A percentile compares a stretch with the other conserved stretches of the same genome.
Evolutionary conservation across 805 yeast genomes (phyloP).

Genomic region (Candida incommunis): DNA sequence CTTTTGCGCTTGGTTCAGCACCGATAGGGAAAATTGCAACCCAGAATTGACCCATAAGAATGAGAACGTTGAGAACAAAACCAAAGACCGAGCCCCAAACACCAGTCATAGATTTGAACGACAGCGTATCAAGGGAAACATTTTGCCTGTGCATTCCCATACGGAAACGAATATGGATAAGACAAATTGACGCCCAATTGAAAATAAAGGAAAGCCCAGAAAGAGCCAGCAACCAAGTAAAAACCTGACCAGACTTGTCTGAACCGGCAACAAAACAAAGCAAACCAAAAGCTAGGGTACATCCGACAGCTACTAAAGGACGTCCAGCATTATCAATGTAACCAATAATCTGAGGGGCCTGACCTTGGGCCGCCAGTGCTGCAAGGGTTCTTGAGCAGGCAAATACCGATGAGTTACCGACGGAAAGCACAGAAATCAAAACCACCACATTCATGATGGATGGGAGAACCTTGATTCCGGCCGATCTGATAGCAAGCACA

Average conservation of each 20-base stretch:
- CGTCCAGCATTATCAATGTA: slow-evolving; percentile 69
- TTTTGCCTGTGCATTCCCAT: slow-evolving; percentile 49
- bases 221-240: slow-evolving; percentile 64
- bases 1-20: slow-evolving; percentile 20
- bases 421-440: slow-evolving; percentile 53
- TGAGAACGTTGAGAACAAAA: slow-evolving; percentile 37
- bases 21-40: slow-evolving; percentile 62
- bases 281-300: slow-evolving; percentile 35
- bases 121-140: slow-evolving; percentile 51
- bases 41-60: slow-evolving; percentile 72
- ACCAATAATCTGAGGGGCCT: slow-evolving; percentile 45
- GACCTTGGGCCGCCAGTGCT: slow-evolving; percentile 51
- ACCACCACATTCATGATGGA: slow-evolving; percentile 60
- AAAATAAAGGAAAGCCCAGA: slow-evolving; percentile 67
- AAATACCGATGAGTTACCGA: slow-evolving; percentile 59
- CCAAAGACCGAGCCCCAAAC: slow-evolving; percentile 56
- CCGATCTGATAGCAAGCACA: slow-evolving; percentile 56
- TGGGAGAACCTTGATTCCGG: slow-evolving; percentile 53
- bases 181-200: slow-evolving; percentile 66
- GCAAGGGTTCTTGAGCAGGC: slow-evolving; percentile 59
- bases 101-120: slow-evolving; percentile 56
- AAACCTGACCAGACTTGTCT: slow-evolving; percentile 33
- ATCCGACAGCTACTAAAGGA: slow-evolving; percentile 51
- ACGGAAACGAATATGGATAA: slow-evolving; percentile 57
- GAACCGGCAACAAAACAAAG: slow-evolving; percentile 53